Evolutionary conservation across 768 basidiomycete genomes (phyloP).

Genomic region (Mycena indigotica): DNA sequence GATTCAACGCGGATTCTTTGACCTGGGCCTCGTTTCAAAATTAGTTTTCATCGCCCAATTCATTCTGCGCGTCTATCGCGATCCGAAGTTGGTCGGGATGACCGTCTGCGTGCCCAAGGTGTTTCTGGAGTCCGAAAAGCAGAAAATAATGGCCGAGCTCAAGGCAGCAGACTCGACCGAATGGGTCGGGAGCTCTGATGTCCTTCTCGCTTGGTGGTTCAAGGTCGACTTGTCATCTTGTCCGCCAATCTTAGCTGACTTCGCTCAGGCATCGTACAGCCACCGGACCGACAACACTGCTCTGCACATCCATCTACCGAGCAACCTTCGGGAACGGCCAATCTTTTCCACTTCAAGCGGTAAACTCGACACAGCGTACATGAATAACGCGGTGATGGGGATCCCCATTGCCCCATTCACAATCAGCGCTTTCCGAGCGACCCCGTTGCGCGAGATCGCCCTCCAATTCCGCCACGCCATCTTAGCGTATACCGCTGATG

Average conservation of each 20-base stretch:
- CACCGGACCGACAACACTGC: slow-evolving; percentile 3
- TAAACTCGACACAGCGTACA: no score
- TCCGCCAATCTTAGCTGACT: no score
- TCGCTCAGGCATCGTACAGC: slow-evolving; percentile 1
- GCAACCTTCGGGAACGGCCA: background rate
- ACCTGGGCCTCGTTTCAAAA: background rate
- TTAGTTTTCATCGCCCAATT: background rate
- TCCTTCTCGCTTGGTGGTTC: slow-evolving; percentile 10
- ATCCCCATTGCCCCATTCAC: slow-evolving; percentile 5
- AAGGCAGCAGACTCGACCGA: background rate
- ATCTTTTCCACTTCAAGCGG: no score
- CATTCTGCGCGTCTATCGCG: no score
- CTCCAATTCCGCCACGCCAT: slow-evolving; percentile 9
- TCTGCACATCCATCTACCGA: background rate
- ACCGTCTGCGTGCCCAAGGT: slow-evolving; percentile 7
- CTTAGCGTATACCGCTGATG: slow-evolving; percentile 2
- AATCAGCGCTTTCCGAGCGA: background rate
- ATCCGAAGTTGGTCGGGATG: no score
- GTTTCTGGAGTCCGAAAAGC: slow-evolving; percentile 7
- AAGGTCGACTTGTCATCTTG: no score
- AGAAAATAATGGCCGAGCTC: slow-evolving; percentile 4
- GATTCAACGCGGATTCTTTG: no score
- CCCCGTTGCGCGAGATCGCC: background rate
- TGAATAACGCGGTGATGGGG: background rate
- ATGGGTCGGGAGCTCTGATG: slow-evolving; percentile 15